phyloP scores from a whole-genome alignment of 257 asterid species.

The Penstemon newberryi region DNA sequence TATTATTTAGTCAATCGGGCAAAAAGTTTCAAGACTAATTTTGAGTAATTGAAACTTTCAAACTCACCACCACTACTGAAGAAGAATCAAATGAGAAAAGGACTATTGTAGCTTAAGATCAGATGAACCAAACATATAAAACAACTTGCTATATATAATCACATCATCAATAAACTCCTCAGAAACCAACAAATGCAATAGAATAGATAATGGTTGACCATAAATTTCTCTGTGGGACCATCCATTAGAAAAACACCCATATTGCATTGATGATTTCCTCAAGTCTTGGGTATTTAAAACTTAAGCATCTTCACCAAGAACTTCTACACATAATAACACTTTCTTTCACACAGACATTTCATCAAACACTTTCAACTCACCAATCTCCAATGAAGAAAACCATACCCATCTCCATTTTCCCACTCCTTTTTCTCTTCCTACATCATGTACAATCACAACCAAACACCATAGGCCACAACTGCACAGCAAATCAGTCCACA shows the following conservation, averaged over 20 bases:
- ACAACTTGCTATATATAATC: background rate
- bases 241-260: conserved; percentile 6
- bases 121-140: background rate
- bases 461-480: conserved; percentile 58
- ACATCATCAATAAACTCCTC: background rate
- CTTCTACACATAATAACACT: background rate
- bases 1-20: too few species aligned
- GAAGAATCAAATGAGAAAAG: background rate
- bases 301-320: background rate
- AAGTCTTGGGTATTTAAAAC: background rate
- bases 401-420: conserved; percentile 14
- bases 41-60: background rate
- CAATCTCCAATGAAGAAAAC: conserved; percentile 27
- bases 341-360: background rate
- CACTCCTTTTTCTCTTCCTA: conserved; percentile 17
- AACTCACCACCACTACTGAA: background rate
- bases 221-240: conserved; percentile 30
- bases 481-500: conserved; percentile 47
- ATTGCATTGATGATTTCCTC: background rate
- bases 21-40: background rate
- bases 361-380: conserved; percentile 6
- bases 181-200: background rate
- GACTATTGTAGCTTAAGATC: too few species aligned
- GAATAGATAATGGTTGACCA: conserved; percentile 26
- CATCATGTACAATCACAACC: conserved; percentile 45